Conservation (phyloP, 768 basidiomycete genomes). For the Leccinum incarnatum region DNA sequence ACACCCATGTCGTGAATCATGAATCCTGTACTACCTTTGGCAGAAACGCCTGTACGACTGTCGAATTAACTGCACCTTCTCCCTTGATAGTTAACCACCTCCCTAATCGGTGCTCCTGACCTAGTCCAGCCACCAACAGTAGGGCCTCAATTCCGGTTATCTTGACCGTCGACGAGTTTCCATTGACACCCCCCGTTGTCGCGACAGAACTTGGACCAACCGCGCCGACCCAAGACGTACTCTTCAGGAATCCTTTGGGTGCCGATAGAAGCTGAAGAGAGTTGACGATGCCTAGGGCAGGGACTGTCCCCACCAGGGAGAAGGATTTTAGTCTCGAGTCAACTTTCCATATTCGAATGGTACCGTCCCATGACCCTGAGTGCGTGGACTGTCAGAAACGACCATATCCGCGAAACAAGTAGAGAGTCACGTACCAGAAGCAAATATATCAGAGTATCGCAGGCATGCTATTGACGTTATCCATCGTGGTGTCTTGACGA, state of each 20-base stretch:
- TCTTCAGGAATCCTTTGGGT: constrained; percentile 39
- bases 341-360: constrained; percentile 88
- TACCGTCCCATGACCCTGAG: constrained; percentile 91
- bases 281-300: constrained; percentile 81
- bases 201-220: neutral
- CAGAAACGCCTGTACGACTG: constrained; percentile 59
- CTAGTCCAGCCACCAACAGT: constrained; percentile 75
- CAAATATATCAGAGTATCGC: constrained; percentile 88
- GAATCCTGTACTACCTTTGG: constrained; percentile 24
- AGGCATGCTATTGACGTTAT: constrained; percentile 81
- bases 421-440: constrained; percentile 59
- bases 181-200: neutral
- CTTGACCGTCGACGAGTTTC: constrained; percentile 25
- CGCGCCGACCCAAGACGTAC: constrained; percentile 40
- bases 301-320: constrained; percentile 57
- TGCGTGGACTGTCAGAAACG: constrained; percentile 2
- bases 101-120: constrained; percentile 87
- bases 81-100: constrained; percentile 82
- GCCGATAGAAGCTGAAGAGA: constrained; percentile 77
- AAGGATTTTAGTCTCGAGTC: constrained; percentile 79
- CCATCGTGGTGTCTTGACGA: constrained; percentile 82
- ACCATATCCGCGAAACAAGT: neutral
- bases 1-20: constrained; percentile 2
- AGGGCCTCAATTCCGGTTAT: constrained; percentile 33
- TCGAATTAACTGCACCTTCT: constrained; percentile 67